These are phyloP conservation scores for Clarireedia sp. DNA, from an alignment of 2,329 filamentous ascomycete species.

Conservation along the genomic window DNA sequence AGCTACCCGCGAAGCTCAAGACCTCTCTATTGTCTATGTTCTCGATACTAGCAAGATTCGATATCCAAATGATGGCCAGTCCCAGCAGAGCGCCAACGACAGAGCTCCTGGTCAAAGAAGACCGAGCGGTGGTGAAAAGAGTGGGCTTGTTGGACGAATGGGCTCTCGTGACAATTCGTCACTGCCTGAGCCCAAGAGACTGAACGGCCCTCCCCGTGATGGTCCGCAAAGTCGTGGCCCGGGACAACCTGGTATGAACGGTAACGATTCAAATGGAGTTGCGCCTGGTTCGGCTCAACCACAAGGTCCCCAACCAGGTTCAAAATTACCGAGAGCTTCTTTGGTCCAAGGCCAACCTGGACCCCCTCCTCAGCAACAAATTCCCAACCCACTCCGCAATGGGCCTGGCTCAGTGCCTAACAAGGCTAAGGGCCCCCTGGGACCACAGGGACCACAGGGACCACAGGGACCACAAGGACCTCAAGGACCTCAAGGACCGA, in stretches of 20 bases:
- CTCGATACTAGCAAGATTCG: slow-evolving; percentile 94
- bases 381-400: slow-evolving; percentile 41
- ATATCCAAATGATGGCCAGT: slow-evolving; percentile 69
- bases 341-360: slow-evolving; percentile 52
- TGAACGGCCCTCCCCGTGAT: slow-evolving; percentile 37
- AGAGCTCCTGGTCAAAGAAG: slow-evolving; percentile 30
- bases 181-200: slow-evolving; percentile 38
- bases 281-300: slow-evolving; percentile 27
- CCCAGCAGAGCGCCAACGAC: slow-evolving; percentile 32
- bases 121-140: slow-evolving; percentile 38
- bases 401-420: slow-evolving; percentile 12
- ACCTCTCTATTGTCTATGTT: slow-evolving; percentile 83
- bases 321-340: slow-evolving; percentile 52
- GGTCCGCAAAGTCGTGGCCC: slow-evolving; percentile 33
- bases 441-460: slow-evolving; percentile 5
- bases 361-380: slow-evolving; percentile 57
- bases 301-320: slow-evolving; percentile 36
- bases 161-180: slow-evolving; percentile 24
- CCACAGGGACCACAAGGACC: slow-evolving; percentile 9
- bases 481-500: slow-evolving; percentile 11
- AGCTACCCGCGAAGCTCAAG: slow-evolving; percentile 68
- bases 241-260: slow-evolving; percentile 31
- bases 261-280: slow-evolving; percentile 30
- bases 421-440: slow-evolving; percentile 7
- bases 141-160: slow-evolving; percentile 20